A percentile compares a stretch with the other conserved stretches of the same genome.
phyloP scores from a whole-genome alignment of 177 flowering plant species.

The Vitis hybrid region DNA sequence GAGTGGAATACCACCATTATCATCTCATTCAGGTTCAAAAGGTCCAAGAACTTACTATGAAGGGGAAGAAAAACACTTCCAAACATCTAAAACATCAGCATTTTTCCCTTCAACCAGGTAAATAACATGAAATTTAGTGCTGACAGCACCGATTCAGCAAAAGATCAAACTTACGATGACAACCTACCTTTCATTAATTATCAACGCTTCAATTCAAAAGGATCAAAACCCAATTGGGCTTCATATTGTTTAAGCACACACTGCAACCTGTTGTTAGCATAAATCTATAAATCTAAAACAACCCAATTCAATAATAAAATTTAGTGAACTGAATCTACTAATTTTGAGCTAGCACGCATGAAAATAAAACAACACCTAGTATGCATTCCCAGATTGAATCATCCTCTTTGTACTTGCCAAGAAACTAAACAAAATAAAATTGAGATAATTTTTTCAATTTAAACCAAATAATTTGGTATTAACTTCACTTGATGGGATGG shows the following conservation, averaged over 20 bases:
- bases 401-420: not conserved
- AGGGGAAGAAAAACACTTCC: no score
- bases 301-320: not conserved
- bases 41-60: no score
- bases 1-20: no score
- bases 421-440: not conserved
- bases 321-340: not conserved
- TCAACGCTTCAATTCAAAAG: not conserved
- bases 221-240: not conserved
- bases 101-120: no score
- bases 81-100: no score
- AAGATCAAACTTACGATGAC: no score
- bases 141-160: no score
- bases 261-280: not conserved
- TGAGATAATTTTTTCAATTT: not conserved
- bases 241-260: not conserved
- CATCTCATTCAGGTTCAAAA: no score
- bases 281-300: constrained; percentile 2
- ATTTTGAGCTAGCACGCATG: not conserved
- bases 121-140: no score
- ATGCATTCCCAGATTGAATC: not conserved
- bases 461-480: not conserved
- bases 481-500: not conserved
- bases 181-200: no score
- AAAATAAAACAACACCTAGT: not conserved